Base-by-base conservation (phyloP, 2,329 filamentous ascomycete genomes). In the Pyricularia sp. region DNA sequence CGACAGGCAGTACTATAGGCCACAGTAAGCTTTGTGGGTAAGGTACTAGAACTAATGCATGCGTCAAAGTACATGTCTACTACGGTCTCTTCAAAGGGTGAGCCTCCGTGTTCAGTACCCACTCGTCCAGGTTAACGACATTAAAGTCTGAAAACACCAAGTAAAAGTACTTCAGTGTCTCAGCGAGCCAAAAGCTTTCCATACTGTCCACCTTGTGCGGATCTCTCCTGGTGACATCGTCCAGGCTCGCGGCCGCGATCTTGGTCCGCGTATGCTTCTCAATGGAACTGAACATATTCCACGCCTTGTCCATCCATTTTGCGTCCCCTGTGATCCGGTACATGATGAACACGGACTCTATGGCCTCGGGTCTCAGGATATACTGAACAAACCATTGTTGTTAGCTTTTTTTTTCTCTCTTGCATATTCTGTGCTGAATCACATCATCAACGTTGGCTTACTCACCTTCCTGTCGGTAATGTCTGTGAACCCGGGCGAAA, bases 331-430 rank as follows among this genome's bases (percentile, higher is more conserved):
- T 93, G 70, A 92, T 82, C 69, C 91, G 86, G 76, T 90, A 92
- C 82, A 94, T 86, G 75, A 92, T 86, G 77, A 92, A 94, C 4
- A 95, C 86, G 17, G 88, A 91, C 80, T 94, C 92, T 68, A 94
- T 92, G 2, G 91, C 91, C 78, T 94, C 92, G 25, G 91, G 91
- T 69, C 89, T 85, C 64, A 92, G 81, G 33, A 91, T 86, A 74
- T 92, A 92, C 69, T 66, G 23, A 20, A 28, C 2, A 6, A 17
- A 7, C 5, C 12, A 61, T 14, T 1, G 3, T 12, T 20, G 59
- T 63, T 14, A 63, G 59, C 26, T n/a, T 20, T 28, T 36, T 3
- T 33, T 33, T 33, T 33, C n/a, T n/a, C n/a, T n/a, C n/a, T 36
- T 4, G 33, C 4, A 36, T 2, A 36, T 36, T 36, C 9, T 36